phyloP scores from a whole-genome alignment of 306 rosid genomes.

The Castanea sativa region DNA sequence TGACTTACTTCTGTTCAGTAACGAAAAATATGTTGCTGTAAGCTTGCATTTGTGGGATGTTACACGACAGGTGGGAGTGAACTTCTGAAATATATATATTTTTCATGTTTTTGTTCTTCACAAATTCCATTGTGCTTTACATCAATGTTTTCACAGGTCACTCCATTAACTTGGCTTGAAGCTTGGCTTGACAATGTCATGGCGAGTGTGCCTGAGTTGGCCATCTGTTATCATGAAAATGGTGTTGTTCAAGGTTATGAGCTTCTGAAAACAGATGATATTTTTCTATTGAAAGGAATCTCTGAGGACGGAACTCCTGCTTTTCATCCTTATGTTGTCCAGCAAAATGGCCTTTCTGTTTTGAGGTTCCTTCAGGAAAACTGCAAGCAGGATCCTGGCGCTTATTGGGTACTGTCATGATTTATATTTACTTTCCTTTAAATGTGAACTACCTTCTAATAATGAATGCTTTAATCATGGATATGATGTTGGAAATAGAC shows the following conservation, averaged over 20 bases:
- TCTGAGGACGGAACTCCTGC: slow-evolving; percentile 96
- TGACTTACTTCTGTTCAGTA: slow-evolving; percentile 88
- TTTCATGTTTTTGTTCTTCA: slow-evolving; percentile 4
- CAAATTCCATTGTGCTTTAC: slow-evolving; percentile 22
- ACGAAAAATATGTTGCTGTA: slow-evolving; percentile 92
- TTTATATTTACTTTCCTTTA: slow-evolving; percentile 4
- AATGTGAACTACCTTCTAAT: not conserved
- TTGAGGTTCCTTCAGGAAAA: slow-evolving; percentile 95
- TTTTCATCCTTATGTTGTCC: slow-evolving; percentile 90
- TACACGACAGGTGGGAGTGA: slow-evolving; percentile 62
- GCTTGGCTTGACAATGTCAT: slow-evolving; percentile 99
- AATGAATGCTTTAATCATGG: not conserved
- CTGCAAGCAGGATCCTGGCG: slow-evolving; percentile 98
- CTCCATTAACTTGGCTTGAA: slow-evolving; percentile 96
- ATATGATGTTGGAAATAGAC: not conserved
- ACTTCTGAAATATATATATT: slow-evolving; percentile 11
- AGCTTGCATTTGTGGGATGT: slow-evolving; percentile 98
- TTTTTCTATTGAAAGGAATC: slow-evolving; percentile 84
- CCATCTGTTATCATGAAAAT: slow-evolving; percentile 88
- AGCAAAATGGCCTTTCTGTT: slow-evolving; percentile 96
- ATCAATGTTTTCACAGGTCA: slow-evolving; percentile 51
- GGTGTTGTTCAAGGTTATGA: slow-evolving; percentile 99
- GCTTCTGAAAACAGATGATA: slow-evolving; percentile 90
- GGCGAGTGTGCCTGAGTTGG: slow-evolving; percentile 99
- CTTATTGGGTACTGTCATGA: slow-evolving; percentile 76